A percentile compares a stretch with the other conserved stretches of the same genome.
Evolutionary conservation across 192 early-diverging fungal species (phyloP).

Genomic region (Anaeromyces robustus): DNA sequence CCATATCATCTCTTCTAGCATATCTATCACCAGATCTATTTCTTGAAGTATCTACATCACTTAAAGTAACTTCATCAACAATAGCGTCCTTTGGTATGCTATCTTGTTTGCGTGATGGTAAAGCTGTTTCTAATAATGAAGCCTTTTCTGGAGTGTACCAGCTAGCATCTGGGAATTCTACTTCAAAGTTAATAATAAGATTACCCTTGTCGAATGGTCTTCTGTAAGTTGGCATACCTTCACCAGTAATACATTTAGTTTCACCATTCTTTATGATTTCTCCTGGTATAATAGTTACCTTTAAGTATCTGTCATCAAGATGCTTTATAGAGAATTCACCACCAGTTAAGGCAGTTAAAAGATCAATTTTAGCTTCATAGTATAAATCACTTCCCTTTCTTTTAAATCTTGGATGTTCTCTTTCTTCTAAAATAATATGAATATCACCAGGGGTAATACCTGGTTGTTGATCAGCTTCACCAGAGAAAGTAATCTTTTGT

Average conservation of each 20-base stretch:
- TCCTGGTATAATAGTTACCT: slow-evolving; percentile 81
- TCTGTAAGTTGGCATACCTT: slow-evolving; percentile 91
- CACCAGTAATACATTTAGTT: slow-evolving; percentile 65
- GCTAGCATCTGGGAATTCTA: slow-evolving; percentile 78
- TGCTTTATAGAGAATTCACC: slow-evolving; percentile 84
- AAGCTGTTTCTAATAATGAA: slow-evolving; percentile 56
- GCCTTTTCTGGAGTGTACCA: slow-evolving; percentile 58
- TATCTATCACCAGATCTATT: slow-evolving; percentile 41
- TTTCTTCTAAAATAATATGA: slow-evolving; percentile 91
- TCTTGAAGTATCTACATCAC: slow-evolving; percentile 56
- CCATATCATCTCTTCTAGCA: slow-evolving; percentile 36
- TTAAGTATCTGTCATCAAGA: slow-evolving; percentile 76
- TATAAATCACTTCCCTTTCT: slow-evolving; percentile 85
- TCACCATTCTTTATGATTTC: slow-evolving; percentile 88
- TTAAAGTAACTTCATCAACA: slow-evolving; percentile 74
- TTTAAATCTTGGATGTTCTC: slow-evolving; percentile 82
- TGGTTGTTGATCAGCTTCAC: slow-evolving; percentile 94
- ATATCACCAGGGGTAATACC: slow-evolving; percentile 93
- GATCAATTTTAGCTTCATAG: slow-evolving; percentile 83
- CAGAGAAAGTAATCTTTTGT: slow-evolving; percentile 84
- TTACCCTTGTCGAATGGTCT: slow-evolving; percentile 68
- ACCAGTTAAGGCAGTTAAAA: slow-evolving; percentile 88
- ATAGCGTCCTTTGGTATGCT: slow-evolving; percentile 28
- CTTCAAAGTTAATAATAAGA: slow-evolving; percentile 81
- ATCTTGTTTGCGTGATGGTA: slow-evolving; percentile 57